Percentiles rank a stretch among this genome's conserved stretches.
Evolutionary conservation across 164 flowering plant genomes (phyloP).

Genomic region (Vitis labrusca): DNA sequence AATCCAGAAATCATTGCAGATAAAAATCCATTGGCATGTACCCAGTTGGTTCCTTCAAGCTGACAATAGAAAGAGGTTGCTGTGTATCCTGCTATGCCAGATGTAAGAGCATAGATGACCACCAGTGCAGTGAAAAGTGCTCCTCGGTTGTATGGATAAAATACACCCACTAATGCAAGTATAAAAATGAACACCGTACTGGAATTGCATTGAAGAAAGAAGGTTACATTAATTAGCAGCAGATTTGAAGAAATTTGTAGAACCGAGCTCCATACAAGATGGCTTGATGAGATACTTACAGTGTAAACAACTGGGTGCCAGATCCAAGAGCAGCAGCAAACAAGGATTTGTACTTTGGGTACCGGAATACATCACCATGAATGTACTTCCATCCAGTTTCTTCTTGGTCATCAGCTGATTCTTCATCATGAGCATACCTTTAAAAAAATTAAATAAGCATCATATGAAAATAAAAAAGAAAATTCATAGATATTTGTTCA

Average conservation of each 20-base stretch:
- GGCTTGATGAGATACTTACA: slow-evolving; percentile 32
- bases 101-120: slow-evolving; percentile 43
- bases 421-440: slow-evolving; percentile 63
- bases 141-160: slow-evolving; percentile 49
- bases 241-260: not conserved
- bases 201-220: not conserved
- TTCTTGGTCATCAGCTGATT: slow-evolving; percentile 57
- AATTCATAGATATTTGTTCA: not conserved
- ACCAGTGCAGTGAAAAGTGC: slow-evolving; percentile 45
- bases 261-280: too few species aligned
- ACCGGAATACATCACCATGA: slow-evolving; percentile 66
- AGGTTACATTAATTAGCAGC: not conserved
- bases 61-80: slow-evolving; percentile 39
- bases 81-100: slow-evolving; percentile 43
- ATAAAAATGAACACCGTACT: slow-evolving; percentile 36
- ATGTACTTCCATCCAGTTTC: slow-evolving; percentile 69
- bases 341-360: slow-evolving; percentile 48
- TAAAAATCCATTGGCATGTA: slow-evolving; percentile 3
- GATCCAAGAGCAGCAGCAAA: slow-evolving; percentile 56
- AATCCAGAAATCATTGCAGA: not conserved
- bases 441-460: not conserved
- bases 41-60: slow-evolving; percentile 45
- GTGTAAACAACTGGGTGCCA: slow-evolving; percentile 51
- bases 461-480: slow-evolving; percentile 1
- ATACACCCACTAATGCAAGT: slow-evolving; percentile 45